A percentile compares a stretch with the other conserved stretches of the same genome.
These are phyloP conservation scores for Leccinum rimulosum DNA, from an alignment of 768 basidiomycete species.

Conservation along the genomic window DNA sequence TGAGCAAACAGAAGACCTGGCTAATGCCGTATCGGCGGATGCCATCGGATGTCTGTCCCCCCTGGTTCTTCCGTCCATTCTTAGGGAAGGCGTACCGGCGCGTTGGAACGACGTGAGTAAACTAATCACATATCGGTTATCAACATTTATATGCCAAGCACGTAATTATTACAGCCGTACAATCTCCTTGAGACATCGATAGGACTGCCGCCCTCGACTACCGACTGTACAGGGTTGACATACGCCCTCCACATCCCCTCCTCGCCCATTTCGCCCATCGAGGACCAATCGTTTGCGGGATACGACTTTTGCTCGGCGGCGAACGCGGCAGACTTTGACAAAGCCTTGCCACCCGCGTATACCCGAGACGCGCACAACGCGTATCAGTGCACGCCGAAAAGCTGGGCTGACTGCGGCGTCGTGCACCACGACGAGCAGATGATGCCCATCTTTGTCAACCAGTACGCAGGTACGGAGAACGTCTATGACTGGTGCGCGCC, in stretches of 20 bases:
- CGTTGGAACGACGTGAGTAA: constrained; percentile 35
- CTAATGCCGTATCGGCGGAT: constrained; percentile 22
- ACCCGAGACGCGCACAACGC: constrained; percentile 14
- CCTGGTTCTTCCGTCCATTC: constrained; percentile 30
- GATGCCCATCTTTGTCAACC: constrained; percentile 30
- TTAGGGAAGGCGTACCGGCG: constrained; percentile 28
- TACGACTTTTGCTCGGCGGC: constrained; percentile 19
- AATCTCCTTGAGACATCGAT: constrained; percentile 34
- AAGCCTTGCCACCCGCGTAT: constrained; percentile 11
- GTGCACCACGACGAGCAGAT: constrained; percentile 13
- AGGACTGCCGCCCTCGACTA: constrained; percentile 23
- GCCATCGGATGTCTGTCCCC: constrained; percentile 29
- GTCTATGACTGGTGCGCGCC: constrained; percentile 28
- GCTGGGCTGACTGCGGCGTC: constrained; percentile 25
- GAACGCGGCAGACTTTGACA: constrained; percentile 8
- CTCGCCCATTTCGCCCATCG: constrained; percentile 23
- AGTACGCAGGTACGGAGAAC: constrained; percentile 15
- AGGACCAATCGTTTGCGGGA: constrained; percentile 18
- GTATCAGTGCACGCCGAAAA: constrained; percentile 25
- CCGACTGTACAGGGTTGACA: constrained; percentile 21
- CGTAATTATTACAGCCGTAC: constrained; percentile 29
- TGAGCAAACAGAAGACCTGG: constrained; percentile 25
- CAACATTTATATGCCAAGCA: constrained; percentile 8
- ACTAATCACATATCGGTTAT: constrained; percentile 12
- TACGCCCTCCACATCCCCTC: constrained; percentile 27